These are phyloP conservation scores for Fusarium nelsonii DNA, from an alignment of 2,329 filamentous ascomycete species.

Conservation along the genomic window DNA sequence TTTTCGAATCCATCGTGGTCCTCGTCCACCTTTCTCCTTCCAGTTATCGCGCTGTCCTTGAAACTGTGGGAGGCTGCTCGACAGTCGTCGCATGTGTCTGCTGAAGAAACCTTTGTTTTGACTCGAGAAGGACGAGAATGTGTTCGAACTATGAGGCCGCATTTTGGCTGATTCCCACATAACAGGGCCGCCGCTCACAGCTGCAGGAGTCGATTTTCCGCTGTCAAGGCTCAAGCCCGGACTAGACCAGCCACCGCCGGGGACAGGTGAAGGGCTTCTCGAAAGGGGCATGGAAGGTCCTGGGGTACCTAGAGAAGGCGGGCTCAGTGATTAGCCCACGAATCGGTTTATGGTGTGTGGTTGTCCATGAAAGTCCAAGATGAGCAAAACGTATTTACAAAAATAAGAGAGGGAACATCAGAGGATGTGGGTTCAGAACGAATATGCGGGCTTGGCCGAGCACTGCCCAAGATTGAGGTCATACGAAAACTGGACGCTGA, in stretches of 20 bases:
- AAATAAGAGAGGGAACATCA: neutral
- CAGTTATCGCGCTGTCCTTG: conserved; percentile 72
- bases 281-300: conserved; percentile 81
- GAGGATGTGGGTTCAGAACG: neutral
- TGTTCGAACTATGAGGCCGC: conserved; percentile 77
- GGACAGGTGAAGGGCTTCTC: conserved; percentile 86
- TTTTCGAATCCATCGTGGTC: conserved; percentile 65
- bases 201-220: conserved; percentile 75
- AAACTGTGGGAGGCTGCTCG: conserved; percentile 82
- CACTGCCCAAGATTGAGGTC: conserved; percentile 12
- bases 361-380: conserved; percentile 28
- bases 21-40: conserved; percentile 80
- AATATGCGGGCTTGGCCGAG: conserved; percentile 18
- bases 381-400: conserved; percentile 12
- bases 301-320: conserved; percentile 62
- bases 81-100: conserved; percentile 84
- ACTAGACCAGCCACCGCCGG: conserved; percentile 89
- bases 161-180: conserved; percentile 88
- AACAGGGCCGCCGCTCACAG: conserved; percentile 68
- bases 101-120: conserved; percentile 89
- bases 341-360: conserved; percentile 23
- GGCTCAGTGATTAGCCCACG: conserved; percentile 48
- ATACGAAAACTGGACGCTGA: conserved; percentile 4
- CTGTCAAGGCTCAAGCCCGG: conserved; percentile 81
- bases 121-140: conserved; percentile 83